Percentiles rank a stretch among this genome's conserved stretches.
phyloP scores from a whole-genome alignment of 2,329 filamentous ascomycete species.

The Diaporthe ampelina region DNA sequence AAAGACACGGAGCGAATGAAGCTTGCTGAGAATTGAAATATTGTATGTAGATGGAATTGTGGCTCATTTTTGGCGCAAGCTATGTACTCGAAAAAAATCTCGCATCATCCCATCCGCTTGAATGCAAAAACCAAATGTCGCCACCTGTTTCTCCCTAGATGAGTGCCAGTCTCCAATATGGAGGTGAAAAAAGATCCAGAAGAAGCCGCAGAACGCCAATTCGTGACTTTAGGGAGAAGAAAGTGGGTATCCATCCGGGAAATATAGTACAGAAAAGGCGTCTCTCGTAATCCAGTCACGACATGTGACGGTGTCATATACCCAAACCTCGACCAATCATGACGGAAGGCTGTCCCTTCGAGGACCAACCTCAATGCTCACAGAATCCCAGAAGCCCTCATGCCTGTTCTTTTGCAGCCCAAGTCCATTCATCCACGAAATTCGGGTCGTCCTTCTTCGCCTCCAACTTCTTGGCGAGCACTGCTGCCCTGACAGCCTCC shows the following conservation, averaged over 20 bases:
- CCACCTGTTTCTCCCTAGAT: background rate
- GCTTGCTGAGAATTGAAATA: background rate
- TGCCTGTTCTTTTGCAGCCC: background rate
- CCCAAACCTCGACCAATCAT: background rate
- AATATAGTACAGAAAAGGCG: conserved; percentile 15
- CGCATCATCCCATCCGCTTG: background rate
- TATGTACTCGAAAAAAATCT: conserved; percentile 7
- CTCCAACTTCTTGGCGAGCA: conserved; percentile 36
- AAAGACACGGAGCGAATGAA: background rate
- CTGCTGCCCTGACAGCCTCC: conserved; percentile 36
- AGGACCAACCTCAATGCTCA: background rate
- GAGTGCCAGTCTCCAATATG: background rate
- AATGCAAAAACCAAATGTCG: background rate
- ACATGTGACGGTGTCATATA: background rate
- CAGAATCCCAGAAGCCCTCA: background rate
- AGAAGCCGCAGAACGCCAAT: conserved; percentile 1
- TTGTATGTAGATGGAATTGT: background rate
- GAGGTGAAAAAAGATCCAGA: background rate
- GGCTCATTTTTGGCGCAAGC: conserved; percentile 1
- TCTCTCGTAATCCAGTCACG: background rate
- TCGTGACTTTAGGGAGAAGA: background rate
- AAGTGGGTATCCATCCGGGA: conserved; percentile 36
- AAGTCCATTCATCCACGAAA: conserved; percentile 38
- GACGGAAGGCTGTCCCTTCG: too few relatives aligned
- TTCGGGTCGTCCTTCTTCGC: conserved; percentile 35